These are phyloP conservation scores for Aspergillus asperescens DNA, from an alignment of 495 filamentous ascomycete genomes.

Conservation along the genomic window DNA sequence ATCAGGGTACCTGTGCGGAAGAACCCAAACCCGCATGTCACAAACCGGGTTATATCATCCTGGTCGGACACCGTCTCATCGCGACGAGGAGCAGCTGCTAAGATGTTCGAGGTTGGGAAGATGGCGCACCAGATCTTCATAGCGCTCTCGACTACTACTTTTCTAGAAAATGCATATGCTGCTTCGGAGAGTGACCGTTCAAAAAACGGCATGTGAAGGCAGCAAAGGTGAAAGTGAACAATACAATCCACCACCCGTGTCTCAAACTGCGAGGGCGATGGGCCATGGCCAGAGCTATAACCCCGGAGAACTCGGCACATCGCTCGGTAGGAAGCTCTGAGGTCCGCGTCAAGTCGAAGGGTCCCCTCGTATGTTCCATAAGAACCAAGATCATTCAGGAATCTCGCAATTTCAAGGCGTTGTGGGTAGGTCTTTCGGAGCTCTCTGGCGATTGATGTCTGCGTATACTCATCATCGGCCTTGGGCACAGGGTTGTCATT, in stretches of 20 bases:
- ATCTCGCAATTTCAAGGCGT: conserved; percentile 43
- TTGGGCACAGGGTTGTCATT: conserved; percentile 25
- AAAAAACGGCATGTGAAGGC: conserved; percentile 49
- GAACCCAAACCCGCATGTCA: conserved; percentile 41
- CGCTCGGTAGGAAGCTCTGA: conserved; percentile 30
- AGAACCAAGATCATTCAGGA: conserved; percentile 40
- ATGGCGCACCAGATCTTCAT: conserved; percentile 45
- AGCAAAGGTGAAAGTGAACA: conserved; percentile 40
- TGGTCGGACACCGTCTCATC: conserved; percentile 15
- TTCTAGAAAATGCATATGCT: conserved; percentile 46
- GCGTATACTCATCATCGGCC: conserved; percentile 36
- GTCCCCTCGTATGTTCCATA: conserved; percentile 34
- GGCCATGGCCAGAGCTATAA: conserved; percentile 16
- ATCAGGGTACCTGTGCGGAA: conserved; percentile 42
- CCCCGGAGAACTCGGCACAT: conserved; percentile 34
- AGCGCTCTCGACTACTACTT: conserved; percentile 42
- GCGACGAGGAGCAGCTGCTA: conserved; percentile 10
- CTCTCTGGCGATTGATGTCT: conserved; percentile 40
- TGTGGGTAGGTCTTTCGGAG: conserved; percentile 42
- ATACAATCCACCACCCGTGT: conserved; percentile 38
- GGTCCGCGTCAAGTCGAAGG: conserved; percentile 33
- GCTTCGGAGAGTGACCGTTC: conserved; percentile 29
- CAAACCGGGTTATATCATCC: conserved; percentile 40
- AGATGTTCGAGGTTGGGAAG: conserved; percentile 30
- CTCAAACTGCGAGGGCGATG: conserved; percentile 31